Conservation (phyloP, 2,329 filamentous ascomycete genomes). For the Colletotrichum sp. region DNA sequence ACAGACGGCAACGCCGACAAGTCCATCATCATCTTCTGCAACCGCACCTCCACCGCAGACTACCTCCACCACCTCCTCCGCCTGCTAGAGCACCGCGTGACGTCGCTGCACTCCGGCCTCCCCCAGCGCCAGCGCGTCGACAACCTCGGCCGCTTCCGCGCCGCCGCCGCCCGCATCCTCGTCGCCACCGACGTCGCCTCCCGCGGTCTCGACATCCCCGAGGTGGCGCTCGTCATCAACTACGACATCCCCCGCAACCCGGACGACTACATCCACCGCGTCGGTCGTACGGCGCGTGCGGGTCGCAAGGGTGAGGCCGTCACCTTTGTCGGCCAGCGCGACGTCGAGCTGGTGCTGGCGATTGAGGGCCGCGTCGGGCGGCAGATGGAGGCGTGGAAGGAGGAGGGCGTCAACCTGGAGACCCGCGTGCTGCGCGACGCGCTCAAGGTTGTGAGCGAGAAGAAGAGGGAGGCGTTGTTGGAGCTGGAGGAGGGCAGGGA, state of each 20-base stretch:
- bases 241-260: conserved; percentile 96
- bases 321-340: conserved; percentile 89
- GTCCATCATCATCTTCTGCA: conserved; percentile 91
- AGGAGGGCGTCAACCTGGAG: conserved; percentile 95
- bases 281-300: conserved; percentile 93
- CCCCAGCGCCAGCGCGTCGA: conserved; percentile 83
- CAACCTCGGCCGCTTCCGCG: conserved; percentile 91
- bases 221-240: conserved; percentile 89
- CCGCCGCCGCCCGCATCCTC: conserved; percentile 84
- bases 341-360: conserved; percentile 87
- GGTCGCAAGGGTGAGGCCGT: conserved; percentile 82
- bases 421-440: conserved; percentile 83
- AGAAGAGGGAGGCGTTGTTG: conserved; percentile 88
- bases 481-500: conserved; percentile 93
- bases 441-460: conserved; percentile 90
- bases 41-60: conserved; percentile 86
- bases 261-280: conserved; percentile 96
- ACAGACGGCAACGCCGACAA: conserved; percentile 78
- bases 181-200: conserved; percentile 96
- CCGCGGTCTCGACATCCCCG: conserved; percentile 92
- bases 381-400: conserved; percentile 82
- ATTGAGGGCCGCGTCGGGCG: conserved; percentile 85
- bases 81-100: conserved; percentile 86
- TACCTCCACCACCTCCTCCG: conserved; percentile 88
- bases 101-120: conserved; percentile 86